phyloP scores from a whole-genome alignment of 768 basidiomycete genomes.

The Rhizopogon salebrosus region DNA sequence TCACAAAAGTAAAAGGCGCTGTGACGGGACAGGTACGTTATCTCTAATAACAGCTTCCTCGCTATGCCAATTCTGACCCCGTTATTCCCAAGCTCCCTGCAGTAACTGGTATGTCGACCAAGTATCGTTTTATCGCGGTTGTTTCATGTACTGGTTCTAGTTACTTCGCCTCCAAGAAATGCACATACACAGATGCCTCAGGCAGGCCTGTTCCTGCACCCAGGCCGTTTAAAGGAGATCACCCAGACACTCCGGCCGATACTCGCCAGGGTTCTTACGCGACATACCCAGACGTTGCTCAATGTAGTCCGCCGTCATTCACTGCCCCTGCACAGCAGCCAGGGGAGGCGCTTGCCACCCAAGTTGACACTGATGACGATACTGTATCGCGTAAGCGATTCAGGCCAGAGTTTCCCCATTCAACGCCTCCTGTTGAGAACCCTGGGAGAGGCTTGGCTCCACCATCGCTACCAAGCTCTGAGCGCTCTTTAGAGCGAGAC shows the following conservation, averaged over 20 bases:
- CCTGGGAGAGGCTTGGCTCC: conserved; percentile 32
- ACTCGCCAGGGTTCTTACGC: conserved; percentile 14
- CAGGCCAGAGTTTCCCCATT: conserved; percentile 37
- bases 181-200: conserved; percentile 75
- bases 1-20: conserved; percentile 80
- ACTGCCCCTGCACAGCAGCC: conserved; percentile 5
- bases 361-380: conserved; percentile 34
- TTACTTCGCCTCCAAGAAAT: conserved; percentile 76
- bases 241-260: conserved; percentile 22
- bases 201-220: conserved; percentile 79
- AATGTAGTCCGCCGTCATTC: conserved; percentile 12
- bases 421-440: conserved; percentile 28
- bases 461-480: conserved; percentile 28
- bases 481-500: conserved; percentile 48
- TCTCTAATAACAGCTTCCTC: conserved; percentile 4
- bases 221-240: conserved; percentile 42
- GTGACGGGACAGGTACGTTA: conserved; percentile 70
- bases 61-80: conserved; percentile 2
- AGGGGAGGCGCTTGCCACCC: conserved; percentile 9
- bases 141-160: conserved; percentile 30
- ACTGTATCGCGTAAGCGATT: conserved; percentile 45
- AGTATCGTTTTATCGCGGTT: neutral
- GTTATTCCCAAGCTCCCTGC: conserved; percentile 53
- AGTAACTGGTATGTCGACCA: conserved; percentile 61
- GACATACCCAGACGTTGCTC: conserved; percentile 10